These are phyloP conservation scores for Kwoniella mangroviensis DNA, from an alignment of 768 basidiomycete genomes.

Conservation along the genomic window DNA sequence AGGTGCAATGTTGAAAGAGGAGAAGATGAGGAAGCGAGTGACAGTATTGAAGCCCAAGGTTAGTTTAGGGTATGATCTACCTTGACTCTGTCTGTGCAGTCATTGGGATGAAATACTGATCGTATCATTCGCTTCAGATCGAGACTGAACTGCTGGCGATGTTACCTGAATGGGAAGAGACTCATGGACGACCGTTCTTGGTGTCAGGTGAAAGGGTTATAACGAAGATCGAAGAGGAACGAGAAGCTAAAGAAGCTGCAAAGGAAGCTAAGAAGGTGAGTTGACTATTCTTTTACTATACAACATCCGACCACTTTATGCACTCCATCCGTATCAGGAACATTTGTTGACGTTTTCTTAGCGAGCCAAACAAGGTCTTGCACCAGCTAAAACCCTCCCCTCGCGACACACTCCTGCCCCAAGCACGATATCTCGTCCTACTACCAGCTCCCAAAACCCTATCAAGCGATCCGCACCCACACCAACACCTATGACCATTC, in stretches of 20 bases:
- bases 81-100: too few species aligned
- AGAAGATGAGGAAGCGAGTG: constrained; percentile 96
- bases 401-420: constrained; percentile 27
- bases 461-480: constrained; percentile 51
- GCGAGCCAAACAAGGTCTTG: constrained; percentile 46
- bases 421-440: constrained; percentile 21
- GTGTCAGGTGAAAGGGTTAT: constrained; percentile 83
- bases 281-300: too few species aligned
- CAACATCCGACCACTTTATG: too few species aligned
- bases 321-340: too few species aligned
- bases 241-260: constrained; percentile 66
- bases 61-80: too few species aligned
- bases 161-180: constrained; percentile 85
- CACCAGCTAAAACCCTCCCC: constrained; percentile 35
- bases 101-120: too few species aligned
- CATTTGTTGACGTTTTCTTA: too few species aligned
- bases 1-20: constrained; percentile 73
- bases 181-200: constrained; percentile 73
- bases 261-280: constrained; percentile 76
- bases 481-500: constrained; percentile 41
- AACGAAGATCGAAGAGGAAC: constrained; percentile 73
- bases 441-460: not conserved
- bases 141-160: constrained; percentile 80
- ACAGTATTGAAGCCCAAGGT: constrained; percentile 89
- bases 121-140: too few species aligned